Evolutionary conservation across 2,329 filamentous ascomycete genomes (phyloP).

Genomic region (Coniosporium tulheliwenetii): DNA sequence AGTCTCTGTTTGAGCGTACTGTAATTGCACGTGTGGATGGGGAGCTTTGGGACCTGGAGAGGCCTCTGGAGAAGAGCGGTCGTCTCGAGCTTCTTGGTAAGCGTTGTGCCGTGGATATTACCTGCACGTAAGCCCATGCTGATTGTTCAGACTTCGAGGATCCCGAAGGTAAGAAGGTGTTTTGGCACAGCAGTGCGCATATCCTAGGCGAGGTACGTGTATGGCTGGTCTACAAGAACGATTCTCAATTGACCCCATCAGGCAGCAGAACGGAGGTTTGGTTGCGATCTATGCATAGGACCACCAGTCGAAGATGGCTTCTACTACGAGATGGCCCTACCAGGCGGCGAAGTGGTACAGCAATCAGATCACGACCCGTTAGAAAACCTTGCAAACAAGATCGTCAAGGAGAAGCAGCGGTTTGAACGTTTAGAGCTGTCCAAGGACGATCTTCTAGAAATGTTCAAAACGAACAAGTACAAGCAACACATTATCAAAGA

Average conservation of each 20-base stretch:
- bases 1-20: conserved; percentile 69
- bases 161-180: conserved; percentile 71
- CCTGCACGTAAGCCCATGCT: no score
- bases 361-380: conserved; percentile 71
- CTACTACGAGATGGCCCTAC: conserved; percentile 91
- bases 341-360: conserved; percentile 54
- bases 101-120: no score
- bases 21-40: conserved; percentile 78
- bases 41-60: conserved; percentile 81
- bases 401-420: conserved; percentile 91
- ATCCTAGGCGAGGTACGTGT: conserved; percentile 59
- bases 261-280: conserved; percentile 76
- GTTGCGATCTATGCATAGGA: conserved; percentile 84
- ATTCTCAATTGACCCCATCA: no score
- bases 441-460: conserved; percentile 83
- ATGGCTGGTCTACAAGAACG: no score
- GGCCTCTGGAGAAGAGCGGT: conserved; percentile 78
- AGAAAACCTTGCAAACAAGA: conserved; percentile 63
- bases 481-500: conserved; percentile 96
- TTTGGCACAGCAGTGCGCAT: conserved; percentile 95
- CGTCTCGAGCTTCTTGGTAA: conserved; percentile 55
- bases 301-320: conserved; percentile 85
- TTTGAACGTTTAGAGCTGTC: conserved; percentile 82
- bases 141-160: conserved; percentile 49
- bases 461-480: conserved; percentile 97